A percentile compares a stretch with the other conserved stretches of the same genome.
Evolutionary conservation across 306 rosid species (phyloP).

Genomic region (Luffa acutangula): DNA sequence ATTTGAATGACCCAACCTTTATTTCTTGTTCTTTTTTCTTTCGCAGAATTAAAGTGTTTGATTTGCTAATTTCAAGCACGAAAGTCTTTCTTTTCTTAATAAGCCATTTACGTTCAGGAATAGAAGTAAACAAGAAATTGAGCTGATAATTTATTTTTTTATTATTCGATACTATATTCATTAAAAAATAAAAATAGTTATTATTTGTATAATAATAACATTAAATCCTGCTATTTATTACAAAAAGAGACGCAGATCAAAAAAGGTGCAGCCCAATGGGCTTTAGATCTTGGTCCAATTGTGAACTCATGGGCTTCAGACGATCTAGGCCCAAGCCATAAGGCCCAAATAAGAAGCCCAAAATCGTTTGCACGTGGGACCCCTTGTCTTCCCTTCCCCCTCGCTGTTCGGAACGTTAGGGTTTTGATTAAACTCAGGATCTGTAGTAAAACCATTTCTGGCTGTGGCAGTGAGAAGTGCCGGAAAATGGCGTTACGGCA

Average conservation of each 20-base stretch:
- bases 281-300: background rate
- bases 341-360: background rate
- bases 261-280: background rate
- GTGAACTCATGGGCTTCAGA: background rate
- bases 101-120: background rate
- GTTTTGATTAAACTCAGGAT: constrained; percentile 11
- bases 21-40: background rate
- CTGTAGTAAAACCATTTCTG: background rate
- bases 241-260: background rate
- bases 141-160: too few species aligned
- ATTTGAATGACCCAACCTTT: background rate
- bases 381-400: background rate
- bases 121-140: background rate
- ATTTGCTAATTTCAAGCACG: background rate
- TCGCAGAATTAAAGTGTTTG: background rate
- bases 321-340: background rate
- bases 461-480: constrained; percentile 3
- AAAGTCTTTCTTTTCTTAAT: background rate
- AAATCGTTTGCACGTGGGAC: background rate
- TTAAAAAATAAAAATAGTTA: too few species aligned
- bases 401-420: constrained; percentile 14
- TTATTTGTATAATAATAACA: background rate
- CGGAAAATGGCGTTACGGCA: constrained; percentile 49
- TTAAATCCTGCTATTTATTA: background rate
- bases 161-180: too few species aligned